A percentile compares a stretch with the other conserved stretches of the same genome.
phyloP scores from a whole-genome alignment of 1,284 basidiomycete genomes.

The Thecaphora frezii region DNA sequence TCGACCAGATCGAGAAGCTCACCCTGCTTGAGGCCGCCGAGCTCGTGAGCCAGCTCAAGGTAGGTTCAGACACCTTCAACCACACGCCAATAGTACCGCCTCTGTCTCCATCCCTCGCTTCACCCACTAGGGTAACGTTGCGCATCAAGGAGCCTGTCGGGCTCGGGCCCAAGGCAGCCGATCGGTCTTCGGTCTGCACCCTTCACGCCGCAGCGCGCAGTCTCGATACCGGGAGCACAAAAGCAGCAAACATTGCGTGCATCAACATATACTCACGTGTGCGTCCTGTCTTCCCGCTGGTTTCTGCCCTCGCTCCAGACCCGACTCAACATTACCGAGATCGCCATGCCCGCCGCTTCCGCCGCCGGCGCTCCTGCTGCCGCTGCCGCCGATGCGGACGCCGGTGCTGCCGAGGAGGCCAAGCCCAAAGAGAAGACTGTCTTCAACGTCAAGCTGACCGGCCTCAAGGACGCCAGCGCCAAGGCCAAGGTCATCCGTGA shows the following conservation, averaged over 20 bases:
- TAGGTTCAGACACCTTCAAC: slow-evolving; percentile 56
- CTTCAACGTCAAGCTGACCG: slow-evolving; percentile 76
- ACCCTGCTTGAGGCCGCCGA: slow-evolving; percentile 96
- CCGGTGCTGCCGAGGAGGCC: slow-evolving; percentile 70
- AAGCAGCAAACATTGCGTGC: too few relatives aligned
- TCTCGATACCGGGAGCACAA: too few relatives aligned
- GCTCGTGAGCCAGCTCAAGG: slow-evolving; percentile 88
- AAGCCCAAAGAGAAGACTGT: slow-evolving; percentile 99
- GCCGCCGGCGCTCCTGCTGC: slow-evolving; percentile 53
- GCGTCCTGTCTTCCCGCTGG: too few relatives aligned
- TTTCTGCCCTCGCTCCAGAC: slow-evolving; percentile 64
- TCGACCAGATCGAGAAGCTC: slow-evolving; percentile 87
- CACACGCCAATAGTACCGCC: too few relatives aligned
- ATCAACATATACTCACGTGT: too few relatives aligned
- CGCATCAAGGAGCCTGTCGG: too few relatives aligned
- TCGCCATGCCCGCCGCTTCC: slow-evolving; percentile 83
- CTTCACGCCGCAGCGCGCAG: too few relatives aligned
- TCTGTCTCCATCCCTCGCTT: too few relatives aligned
- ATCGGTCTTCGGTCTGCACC: too few relatives aligned
- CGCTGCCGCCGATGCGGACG: slow-evolving; percentile 62
- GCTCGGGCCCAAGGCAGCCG: too few relatives aligned
- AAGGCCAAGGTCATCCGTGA: slow-evolving; percentile 97
- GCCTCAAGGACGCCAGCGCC: slow-evolving; percentile 52
- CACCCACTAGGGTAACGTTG: too few relatives aligned
- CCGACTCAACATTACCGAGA: slow-evolving; percentile 94